phyloP scores from a whole-genome alignment of 2,329 filamentous ascomycete genomes.

The Aspergillus piperis region DNA sequence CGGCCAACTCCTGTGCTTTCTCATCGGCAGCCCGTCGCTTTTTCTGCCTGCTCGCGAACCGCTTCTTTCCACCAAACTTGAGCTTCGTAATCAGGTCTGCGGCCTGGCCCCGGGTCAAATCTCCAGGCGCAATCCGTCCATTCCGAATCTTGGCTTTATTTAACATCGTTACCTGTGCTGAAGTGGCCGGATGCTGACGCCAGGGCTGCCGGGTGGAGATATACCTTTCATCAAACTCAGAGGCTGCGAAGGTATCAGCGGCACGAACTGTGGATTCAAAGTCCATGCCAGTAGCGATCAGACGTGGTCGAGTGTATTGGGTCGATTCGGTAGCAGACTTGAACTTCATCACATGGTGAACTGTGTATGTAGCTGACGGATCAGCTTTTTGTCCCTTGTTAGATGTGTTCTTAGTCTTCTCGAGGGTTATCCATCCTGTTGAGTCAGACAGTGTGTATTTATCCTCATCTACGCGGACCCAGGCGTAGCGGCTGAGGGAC shows the following conservation, averaged over 20 bases:
- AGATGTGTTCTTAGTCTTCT: slow-evolving; percentile 24
- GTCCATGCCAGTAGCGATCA: slow-evolving; percentile 65
- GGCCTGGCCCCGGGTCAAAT: slow-evolving; percentile 77
- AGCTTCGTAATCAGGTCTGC: slow-evolving; percentile 91
- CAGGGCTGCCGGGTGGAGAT: slow-evolving; percentile 69
- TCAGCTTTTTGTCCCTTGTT: not conserved
- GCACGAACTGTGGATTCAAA: slow-evolving; percentile 78
- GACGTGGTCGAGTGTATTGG: slow-evolving; percentile 68
- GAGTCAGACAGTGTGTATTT: slow-evolving; percentile 71
- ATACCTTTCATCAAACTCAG: slow-evolving; percentile 66
- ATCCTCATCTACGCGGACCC: slow-evolving; percentile 75
- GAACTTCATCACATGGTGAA: slow-evolving; percentile 37
- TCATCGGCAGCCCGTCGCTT: slow-evolving; percentile 17
- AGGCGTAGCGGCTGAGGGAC: slow-evolving; percentile 71
- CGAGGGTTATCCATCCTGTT: slow-evolving; percentile 61
- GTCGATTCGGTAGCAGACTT: slow-evolving; percentile 35
- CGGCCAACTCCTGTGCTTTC: slow-evolving; percentile 9
- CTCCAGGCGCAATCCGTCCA: slow-evolving; percentile 25
- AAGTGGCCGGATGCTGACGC: slow-evolving; percentile 66
- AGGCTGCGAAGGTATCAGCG: slow-evolving; percentile 75
- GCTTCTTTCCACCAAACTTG: slow-evolving; percentile 74
- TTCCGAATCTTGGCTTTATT: slow-evolving; percentile 38
- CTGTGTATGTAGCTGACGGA: slow-evolving; percentile 28
- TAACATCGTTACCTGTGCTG: slow-evolving; percentile 49
- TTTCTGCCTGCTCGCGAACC: slow-evolving; percentile 53